Conservation (phyloP, 2,329 filamentous ascomycete species). For the Ascochyta viciae-villosae region DNA sequence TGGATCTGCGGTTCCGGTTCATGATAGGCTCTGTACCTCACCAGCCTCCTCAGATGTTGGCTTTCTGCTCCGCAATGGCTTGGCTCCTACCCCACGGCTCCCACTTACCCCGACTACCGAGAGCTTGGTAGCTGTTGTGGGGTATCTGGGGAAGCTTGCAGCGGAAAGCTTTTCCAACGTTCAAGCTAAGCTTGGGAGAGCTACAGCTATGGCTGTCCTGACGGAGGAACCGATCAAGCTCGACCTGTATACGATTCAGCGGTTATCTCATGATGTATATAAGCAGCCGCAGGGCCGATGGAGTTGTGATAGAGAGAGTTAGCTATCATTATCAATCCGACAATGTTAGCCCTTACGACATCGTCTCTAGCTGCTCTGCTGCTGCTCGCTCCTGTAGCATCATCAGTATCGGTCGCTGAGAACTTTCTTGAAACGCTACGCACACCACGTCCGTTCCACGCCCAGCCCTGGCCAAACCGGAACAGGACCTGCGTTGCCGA, state of each 20-base stretch:
- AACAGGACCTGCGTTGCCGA: conserved; percentile 25
- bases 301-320: not conserved
- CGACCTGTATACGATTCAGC: not conserved
- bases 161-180: conserved; percentile 16
- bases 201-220: not conserved
- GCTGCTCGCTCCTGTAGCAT: conserved; percentile 7
- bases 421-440: conserved; percentile 21
- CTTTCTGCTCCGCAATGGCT: not conserved
- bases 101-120: conserved; percentile 5
- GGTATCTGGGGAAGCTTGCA: conserved; percentile 14
- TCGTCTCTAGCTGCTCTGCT: conserved; percentile 3
- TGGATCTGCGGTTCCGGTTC: not conserved
- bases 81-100: conserved; percentile 4
- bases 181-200: conserved; percentile 1
- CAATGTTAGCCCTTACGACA: conserved; percentile 4
- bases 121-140: conserved; percentile 9
- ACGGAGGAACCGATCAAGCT: not conserved
- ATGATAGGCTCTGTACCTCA: conserved; percentile 5
- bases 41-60: not conserved
- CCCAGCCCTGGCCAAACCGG: conserved; percentile 12
- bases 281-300: not conserved
- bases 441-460: conserved; percentile 20
- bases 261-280: not conserved
- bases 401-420: conserved; percentile 18
- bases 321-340: not conserved